phyloP scores from a whole-genome alignment of 2,329 filamentous ascomycete genomes.

The Trichophyton benhamiae region DNA sequence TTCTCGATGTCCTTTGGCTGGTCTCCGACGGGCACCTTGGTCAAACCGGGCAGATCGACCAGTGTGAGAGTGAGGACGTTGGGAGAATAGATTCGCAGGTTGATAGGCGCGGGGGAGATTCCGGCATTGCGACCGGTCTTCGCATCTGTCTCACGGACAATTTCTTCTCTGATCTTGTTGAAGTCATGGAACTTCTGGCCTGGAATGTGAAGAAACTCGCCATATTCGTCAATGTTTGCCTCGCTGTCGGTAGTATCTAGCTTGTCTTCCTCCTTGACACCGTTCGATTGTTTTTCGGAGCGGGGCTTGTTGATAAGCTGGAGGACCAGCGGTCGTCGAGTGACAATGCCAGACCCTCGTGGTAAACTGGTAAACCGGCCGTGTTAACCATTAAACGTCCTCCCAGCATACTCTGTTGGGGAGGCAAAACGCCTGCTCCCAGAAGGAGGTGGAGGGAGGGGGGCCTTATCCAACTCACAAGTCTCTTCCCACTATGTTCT shows the following conservation, averaged over 20 bases:
- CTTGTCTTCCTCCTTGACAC: slow-evolving; percentile 54
- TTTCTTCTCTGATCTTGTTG: slow-evolving; percentile 96
- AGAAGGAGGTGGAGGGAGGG: not conserved
- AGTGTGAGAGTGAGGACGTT: slow-evolving; percentile 94
- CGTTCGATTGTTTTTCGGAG: slow-evolving; percentile 53
- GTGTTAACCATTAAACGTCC: not conserved
- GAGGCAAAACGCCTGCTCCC: not conserved
- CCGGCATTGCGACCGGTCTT: slow-evolving; percentile 94
- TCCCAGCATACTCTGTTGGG: slow-evolving; percentile 1
- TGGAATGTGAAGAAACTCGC: slow-evolving; percentile 95
- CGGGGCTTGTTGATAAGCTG: slow-evolving; percentile 89
- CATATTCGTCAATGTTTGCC: slow-evolving; percentile 91
- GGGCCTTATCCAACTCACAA: slow-evolving; percentile 54
- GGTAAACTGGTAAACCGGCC: slow-evolving; percentile 53
- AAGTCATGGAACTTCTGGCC: slow-evolving; percentile 98
- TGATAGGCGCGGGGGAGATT: slow-evolving; percentile 94
- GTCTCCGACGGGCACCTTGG: slow-evolving; percentile 91
- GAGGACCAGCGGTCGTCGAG: slow-evolving; percentile 84
- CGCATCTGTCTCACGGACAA: slow-evolving; percentile 86
- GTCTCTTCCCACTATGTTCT: slow-evolving; percentile 97
- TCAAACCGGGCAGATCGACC: slow-evolving; percentile 90
- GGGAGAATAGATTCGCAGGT: slow-evolving; percentile 94
- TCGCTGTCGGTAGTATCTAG: slow-evolving; percentile 63
- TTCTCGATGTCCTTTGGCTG: slow-evolving; percentile 93
- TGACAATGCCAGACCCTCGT: slow-evolving; percentile 94